Evolutionary conservation across 2,329 filamentous ascomycete genomes (phyloP).

Genomic region (Cercospora zeae-maydis): DNA sequence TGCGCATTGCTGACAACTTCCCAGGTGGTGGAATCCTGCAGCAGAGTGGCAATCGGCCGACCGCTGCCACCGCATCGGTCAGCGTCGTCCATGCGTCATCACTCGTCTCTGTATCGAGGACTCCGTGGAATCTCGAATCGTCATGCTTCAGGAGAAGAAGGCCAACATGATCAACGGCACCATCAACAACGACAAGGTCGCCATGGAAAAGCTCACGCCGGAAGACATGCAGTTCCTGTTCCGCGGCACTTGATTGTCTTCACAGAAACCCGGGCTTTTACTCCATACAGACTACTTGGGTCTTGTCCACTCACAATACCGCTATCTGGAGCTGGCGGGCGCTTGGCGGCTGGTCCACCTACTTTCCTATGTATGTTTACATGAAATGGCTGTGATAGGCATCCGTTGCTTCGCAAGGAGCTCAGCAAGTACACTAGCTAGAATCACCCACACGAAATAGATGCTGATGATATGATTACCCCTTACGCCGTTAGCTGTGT

Average conservation of each 20-base stretch:
- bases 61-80: constrained; percentile 80
- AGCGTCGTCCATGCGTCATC: constrained; percentile 88
- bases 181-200: constrained; percentile 86
- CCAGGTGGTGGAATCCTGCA: constrained; percentile 97
- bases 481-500: not conserved
- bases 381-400: not conserved
- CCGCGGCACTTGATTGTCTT: constrained; percentile 57
- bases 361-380: not conserved
- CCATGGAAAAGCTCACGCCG: constrained; percentile 84
- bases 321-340: not conserved
- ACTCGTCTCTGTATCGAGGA: constrained; percentile 95
- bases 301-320: not conserved
- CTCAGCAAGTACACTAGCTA: not conserved
- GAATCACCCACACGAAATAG: not conserved
- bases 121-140: constrained; percentile 92
- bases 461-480: not conserved
- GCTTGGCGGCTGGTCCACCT: not conserved
- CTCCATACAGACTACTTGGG: not conserved
- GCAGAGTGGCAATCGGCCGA: constrained; percentile 98
- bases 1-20: constrained; percentile 9
- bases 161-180: constrained; percentile 97
- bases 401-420: not conserved
- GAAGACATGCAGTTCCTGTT: constrained; percentile 97
- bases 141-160: constrained; percentile 96
- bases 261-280: no score